Percentiles rank a stretch among this genome's conserved stretches.
Conservation (phyloP, 768 basidiomycete species). For the Suillus cothurnatus region DNA sequence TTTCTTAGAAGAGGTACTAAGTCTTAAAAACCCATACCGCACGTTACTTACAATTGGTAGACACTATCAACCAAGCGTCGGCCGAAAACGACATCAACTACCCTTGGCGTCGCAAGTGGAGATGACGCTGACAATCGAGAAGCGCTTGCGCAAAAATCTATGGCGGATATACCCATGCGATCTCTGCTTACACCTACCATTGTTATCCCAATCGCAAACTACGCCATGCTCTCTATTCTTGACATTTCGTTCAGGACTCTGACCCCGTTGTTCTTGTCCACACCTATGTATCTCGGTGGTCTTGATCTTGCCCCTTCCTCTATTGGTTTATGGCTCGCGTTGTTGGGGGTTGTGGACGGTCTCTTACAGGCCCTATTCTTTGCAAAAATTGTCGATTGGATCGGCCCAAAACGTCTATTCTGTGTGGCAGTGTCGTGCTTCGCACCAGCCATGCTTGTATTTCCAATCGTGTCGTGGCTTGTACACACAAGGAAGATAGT, state of each 20-base stretch:
- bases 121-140: constrained; percentile 2
- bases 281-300: constrained; percentile 27
- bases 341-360: constrained; percentile 24
- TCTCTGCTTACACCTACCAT: constrained; percentile 29
- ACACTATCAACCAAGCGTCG: not conserved
- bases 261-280: constrained; percentile 31
- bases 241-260: constrained; percentile 30
- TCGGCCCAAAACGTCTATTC: constrained; percentile 30
- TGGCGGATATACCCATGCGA: constrained; percentile 42
- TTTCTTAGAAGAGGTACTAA: constrained; percentile 60
- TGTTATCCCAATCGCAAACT: constrained; percentile 31
- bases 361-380: constrained; percentile 28
- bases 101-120: not conserved
- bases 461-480: constrained; percentile 25
- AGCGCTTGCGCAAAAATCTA: constrained; percentile 7
- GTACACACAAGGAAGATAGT: constrained; percentile 46
- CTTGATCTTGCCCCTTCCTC: constrained; percentile 26
- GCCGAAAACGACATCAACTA: not conserved
- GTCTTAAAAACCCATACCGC: constrained; percentile 3
- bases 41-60: not conserved
- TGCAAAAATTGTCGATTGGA: constrained; percentile 19
- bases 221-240: constrained; percentile 29
- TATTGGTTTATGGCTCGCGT: constrained; percentile 30
- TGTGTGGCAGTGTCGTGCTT: constrained; percentile 21
- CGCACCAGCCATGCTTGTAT: constrained; percentile 21